phyloP scores from a whole-genome alignment of 495 filamentous ascomycete species.

The Ascodesmis nigricans region DNA sequence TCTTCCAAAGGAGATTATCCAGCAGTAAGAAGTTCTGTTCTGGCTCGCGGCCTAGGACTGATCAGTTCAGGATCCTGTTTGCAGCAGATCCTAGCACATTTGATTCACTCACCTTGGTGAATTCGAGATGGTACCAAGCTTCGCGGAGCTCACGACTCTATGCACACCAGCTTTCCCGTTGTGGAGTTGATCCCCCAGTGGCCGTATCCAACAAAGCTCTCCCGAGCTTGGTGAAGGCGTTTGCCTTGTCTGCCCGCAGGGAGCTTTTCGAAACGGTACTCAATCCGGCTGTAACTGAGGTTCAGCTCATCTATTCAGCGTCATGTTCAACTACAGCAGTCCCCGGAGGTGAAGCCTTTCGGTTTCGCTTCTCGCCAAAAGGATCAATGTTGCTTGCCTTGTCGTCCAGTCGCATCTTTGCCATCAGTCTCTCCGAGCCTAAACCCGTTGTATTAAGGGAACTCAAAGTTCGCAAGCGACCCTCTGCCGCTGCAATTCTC shows the following conservation, averaged over 20 bases:
- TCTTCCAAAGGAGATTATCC: slow-evolving; percentile 26
- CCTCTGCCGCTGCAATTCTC: slow-evolving; percentile 53
- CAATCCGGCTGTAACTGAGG: slow-evolving; percentile 42
- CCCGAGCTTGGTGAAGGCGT: slow-evolving; percentile 38
- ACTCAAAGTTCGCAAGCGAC: slow-evolving; percentile 56
- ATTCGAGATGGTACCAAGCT: slow-evolving; percentile 50
- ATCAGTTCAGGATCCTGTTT: slow-evolving; percentile 44
- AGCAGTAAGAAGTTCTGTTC: slow-evolving; percentile 19
- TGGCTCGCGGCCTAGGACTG: neutral
- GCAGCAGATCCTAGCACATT: slow-evolving; percentile 55
- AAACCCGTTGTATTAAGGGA: slow-evolving; percentile 44
- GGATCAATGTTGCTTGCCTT: slow-evolving; percentile 55
- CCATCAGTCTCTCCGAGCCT: slow-evolving; percentile 43
- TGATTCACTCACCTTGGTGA: slow-evolving; percentile 62
- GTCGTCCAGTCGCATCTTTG: slow-evolving; percentile 68
- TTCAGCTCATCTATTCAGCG: slow-evolving; percentile 62
- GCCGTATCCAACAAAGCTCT: too few relatives aligned
- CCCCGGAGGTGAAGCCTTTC: slow-evolving; percentile 66
- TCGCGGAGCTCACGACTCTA: slow-evolving; percentile 54
- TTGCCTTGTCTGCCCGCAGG: slow-evolving; percentile 46
- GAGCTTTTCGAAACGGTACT: slow-evolving; percentile 65
- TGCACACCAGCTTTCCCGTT: slow-evolving; percentile 50
- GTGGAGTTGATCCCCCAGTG: slow-evolving; percentile 26
- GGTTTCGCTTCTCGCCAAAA: slow-evolving; percentile 54
- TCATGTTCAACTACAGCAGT: slow-evolving; percentile 61